These are phyloP conservation scores for Cercospora sojina DNA, from an alignment of 2,329 filamentous ascomycete genomes.

Conservation along the genomic window DNA sequence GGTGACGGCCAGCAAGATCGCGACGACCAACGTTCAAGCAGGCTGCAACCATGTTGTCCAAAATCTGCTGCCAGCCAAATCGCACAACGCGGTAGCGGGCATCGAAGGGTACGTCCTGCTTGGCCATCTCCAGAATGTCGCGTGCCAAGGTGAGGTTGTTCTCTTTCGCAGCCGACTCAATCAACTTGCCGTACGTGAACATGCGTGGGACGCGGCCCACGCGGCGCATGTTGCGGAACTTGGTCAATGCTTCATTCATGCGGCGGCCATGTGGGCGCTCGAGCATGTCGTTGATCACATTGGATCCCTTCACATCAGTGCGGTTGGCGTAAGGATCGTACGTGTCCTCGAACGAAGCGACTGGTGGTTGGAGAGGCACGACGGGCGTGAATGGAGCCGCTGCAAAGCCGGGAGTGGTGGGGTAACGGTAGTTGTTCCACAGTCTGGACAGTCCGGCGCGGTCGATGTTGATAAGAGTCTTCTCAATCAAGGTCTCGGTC, in stretches of 20 bases:
- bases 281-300: conserved; percentile 83
- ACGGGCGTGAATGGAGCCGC: conserved; percentile 53
- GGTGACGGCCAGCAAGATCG: conserved; percentile 76
- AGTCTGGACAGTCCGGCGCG: conserved; percentile 49
- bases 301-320: conserved; percentile 91
- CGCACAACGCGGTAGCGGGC: conserved; percentile 82
- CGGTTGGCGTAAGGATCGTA: conserved; percentile 88
- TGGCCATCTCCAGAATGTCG: conserved; percentile 86
- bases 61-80: conserved; percentile 93
- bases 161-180: conserved; percentile 84
- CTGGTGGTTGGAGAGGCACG: conserved; percentile 46
- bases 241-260: conserved; percentile 75
- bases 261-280: conserved; percentile 72
- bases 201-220: conserved; percentile 89
- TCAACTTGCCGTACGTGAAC: conserved; percentile 95
- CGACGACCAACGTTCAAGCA: conserved; percentile 82
- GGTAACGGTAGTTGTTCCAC: conserved; percentile 60
- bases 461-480: conserved; percentile 56
- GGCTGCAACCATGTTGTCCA: conserved; percentile 94
- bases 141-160: conserved; percentile 77
- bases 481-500: conserved; percentile 58
- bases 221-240: conserved; percentile 90
- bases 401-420: conserved; percentile 46
- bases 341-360: conserved; percentile 70
- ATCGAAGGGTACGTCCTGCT: conserved; percentile 80